Base-by-base conservation (phyloP, 371 early-diverging fungal species). In the Rhizopus microsporus region DNA sequence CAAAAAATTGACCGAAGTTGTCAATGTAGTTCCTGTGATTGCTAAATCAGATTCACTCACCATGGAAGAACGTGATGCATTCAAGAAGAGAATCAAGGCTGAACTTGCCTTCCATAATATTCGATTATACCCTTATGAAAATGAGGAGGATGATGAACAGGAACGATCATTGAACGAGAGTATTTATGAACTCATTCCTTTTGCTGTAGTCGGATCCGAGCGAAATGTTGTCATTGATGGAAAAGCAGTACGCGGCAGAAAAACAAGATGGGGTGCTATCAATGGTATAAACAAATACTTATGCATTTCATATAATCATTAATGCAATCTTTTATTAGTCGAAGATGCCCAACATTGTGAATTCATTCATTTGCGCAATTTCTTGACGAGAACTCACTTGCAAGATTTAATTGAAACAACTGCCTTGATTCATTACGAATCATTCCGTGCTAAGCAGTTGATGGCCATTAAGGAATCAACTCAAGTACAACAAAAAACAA, bases 101-200 rank as follows among this genome's bases (percentile, higher is more conserved):
- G 98, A 95, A 76, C 78, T 97, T 67, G 86, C 83, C 39, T 93
- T 89, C 83, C 95, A 97, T 77, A 88, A 91, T 51, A 96, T 97
- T 75, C 69, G 87, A 32, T 68, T 88, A 57, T 97, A 91, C 83
- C 98, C 98, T 53, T 94, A 91, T 68, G 82, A 84, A 54, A 83
- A 82, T 63, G 86, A 85, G 35, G 92, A 89, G 68, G 54, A 63
- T 71, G 88, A 88, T 63, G 89, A 88, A 37, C 81, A 87, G 60
- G 93, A 93, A 69, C 74, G 74, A 43, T 74, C 78, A 12, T 75
- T 90, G 57, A 90, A 91, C 65, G 76, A 80, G 48, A 78, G 80
- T 66, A 90, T 93, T 65, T 54, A 88, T 83, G 85, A 85, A 58
- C 68, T 91, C 51, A 77, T 91, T 31, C 94, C 94, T 30, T 94